phyloP scores from a whole-genome alignment of 2,329 filamentous ascomycete species.

The Talaromyces sp. region DNA sequence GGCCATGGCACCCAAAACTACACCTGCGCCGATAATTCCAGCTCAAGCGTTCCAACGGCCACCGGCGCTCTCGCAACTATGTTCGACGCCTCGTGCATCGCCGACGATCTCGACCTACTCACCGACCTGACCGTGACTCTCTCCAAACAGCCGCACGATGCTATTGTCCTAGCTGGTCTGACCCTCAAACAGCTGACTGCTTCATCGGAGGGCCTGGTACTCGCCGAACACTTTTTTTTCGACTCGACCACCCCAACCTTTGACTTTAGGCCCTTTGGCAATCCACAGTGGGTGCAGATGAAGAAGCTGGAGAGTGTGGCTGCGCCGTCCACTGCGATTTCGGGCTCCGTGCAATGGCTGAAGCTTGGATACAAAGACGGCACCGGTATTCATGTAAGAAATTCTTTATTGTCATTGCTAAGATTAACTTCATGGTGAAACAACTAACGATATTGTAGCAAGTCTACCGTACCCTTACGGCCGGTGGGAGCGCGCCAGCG shows the following conservation, averaged over 20 bases:
- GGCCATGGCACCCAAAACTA: slow-evolving; percentile 49
- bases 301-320: slow-evolving; percentile 21
- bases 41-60: slow-evolving; percentile 26
- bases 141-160: slow-evolving; percentile 17
- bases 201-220: slow-evolving; percentile 17
- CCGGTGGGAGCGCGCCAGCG: slow-evolving; percentile 27
- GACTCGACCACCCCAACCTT: slow-evolving; percentile 22
- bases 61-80: slow-evolving; percentile 42
- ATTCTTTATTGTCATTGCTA: background rate
- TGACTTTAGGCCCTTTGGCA: slow-evolving; percentile 21
- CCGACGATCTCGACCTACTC: slow-evolving; percentile 20
- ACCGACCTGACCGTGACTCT: slow-evolving; percentile 21
- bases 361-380: slow-evolving; percentile 23
- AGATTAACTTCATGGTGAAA: slow-evolving; percentile 1
- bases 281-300: slow-evolving; percentile 20
- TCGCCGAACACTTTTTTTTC: slow-evolving; percentile 34
- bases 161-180: slow-evolving; percentile 21
- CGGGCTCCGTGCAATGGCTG: slow-evolving; percentile 26
- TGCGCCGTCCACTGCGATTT: slow-evolving; percentile 9
- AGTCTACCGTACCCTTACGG: slow-evolving; percentile 36
- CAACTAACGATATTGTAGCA: slow-evolving; percentile 22
- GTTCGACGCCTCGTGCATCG: slow-evolving; percentile 38
- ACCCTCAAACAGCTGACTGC: slow-evolving; percentile 13
- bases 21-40: slow-evolving; percentile 31
- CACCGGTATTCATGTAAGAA: slow-evolving; percentile 22